phyloP scores from a whole-genome alignment of 2,329 filamentous ascomycete genomes.

The Aspergillus sp. region DNA sequence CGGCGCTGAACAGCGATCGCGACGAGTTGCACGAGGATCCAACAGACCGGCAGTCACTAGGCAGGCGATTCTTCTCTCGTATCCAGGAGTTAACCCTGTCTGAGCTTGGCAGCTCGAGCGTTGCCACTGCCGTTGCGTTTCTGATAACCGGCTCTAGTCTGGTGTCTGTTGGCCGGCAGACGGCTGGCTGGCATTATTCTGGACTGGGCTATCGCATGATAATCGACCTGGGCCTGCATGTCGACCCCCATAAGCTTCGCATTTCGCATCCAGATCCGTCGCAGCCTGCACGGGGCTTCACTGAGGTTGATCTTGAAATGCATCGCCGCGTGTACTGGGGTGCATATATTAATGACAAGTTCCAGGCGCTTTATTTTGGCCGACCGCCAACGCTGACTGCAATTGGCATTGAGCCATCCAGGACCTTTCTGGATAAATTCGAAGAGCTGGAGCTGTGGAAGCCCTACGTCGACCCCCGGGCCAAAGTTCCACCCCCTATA shows the following conservation, averaged over 20 bases:
- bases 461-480: too few relatives aligned
- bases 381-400: too few relatives aligned
- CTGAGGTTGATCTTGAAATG: too few relatives aligned
- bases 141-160: not conserved
- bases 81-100: not conserved
- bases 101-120: not conserved
- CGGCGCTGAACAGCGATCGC: slow-evolving; percentile 39
- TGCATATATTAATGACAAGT: not conserved
- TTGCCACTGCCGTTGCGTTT: not conserved
- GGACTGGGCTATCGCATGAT: not conserved
- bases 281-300: too few relatives aligned
- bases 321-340: not conserved
- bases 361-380: too few relatives aligned
- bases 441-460: too few relatives aligned
- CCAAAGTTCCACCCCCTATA: too few relatives aligned
- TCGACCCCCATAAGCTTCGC: too few relatives aligned
- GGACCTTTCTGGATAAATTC: too few relatives aligned
- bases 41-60: slow-evolving; percentile 32
- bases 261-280: too few relatives aligned
- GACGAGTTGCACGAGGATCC: slow-evolving; percentile 29
- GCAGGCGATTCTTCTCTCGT: slow-evolving; percentile 10
- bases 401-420: too few relatives aligned
- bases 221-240: too few relatives aligned
- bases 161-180: not conserved
- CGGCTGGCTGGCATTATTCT: not conserved